Conservation (phyloP, 495 filamentous ascomycete genomes). For the Penicillium cataractarum region DNA sequence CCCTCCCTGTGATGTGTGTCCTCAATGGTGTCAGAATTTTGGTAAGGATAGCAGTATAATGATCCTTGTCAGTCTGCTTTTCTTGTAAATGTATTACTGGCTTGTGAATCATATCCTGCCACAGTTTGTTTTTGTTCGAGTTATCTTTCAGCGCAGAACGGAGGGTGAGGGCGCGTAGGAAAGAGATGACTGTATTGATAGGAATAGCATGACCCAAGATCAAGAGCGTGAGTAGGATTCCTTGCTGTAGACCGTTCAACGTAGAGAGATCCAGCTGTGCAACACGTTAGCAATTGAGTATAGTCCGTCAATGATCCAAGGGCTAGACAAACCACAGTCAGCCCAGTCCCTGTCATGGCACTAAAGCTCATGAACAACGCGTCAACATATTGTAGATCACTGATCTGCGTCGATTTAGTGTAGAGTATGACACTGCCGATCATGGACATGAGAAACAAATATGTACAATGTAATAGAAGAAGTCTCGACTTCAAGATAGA, state of each 20-base stretch:
- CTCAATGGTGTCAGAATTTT: conserved; percentile 29
- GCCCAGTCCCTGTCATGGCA: conserved; percentile 77
- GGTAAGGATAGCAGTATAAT: background rate
- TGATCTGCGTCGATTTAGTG: conserved; percentile 60
- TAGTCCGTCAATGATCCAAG: background rate
- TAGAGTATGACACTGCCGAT: conserved; percentile 73
- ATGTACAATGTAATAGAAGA: conserved; percentile 73
- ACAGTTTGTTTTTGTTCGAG: conserved; percentile 39
- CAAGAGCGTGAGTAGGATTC: conserved; percentile 70
- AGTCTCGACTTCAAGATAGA: conserved; percentile 59
- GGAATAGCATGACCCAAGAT: conserved; percentile 66
- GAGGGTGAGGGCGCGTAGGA: conserved; percentile 65
- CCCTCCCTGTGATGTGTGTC: conserved; percentile 16
- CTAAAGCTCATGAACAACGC: conserved; percentile 74
- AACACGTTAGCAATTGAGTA: conserved; percentile 11
- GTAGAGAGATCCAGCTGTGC: conserved; percentile 59
- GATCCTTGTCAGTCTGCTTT: background rate
- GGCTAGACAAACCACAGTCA: conserved; percentile 61
- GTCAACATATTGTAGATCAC: conserved; percentile 71
- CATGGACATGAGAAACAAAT: conserved; percentile 68
- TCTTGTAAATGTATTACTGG: background rate
- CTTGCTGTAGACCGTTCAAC: conserved; percentile 76
- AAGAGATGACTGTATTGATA: conserved; percentile 39
- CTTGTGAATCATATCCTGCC: background rate
- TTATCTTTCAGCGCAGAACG: conserved; percentile 62